Evolutionary conservation across 2,329 filamentous ascomycete genomes (phyloP), one percentile per base, ranked within the genome.

Genomic region (Tolypocladium sp.): DNA sequence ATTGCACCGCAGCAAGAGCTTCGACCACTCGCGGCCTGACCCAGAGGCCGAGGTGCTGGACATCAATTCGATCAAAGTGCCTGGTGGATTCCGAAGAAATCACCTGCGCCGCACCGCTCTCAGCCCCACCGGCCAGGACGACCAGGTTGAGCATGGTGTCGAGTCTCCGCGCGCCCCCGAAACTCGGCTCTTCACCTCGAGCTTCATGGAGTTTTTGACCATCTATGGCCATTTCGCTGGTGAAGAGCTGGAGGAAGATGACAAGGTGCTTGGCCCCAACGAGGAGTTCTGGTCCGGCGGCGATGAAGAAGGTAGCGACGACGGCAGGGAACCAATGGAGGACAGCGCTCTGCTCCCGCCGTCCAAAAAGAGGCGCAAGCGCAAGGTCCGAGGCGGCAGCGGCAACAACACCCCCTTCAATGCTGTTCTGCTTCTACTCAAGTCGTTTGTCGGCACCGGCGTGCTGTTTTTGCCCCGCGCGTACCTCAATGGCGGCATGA

Each of bases 191-290:
- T 86, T 96, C 60, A 97, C 94, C 0, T 92, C 83, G 64, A 99
- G 90, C 74, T 99, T 99, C 71, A 83, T 99, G 60, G 95, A 99
- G 72, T 99, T 99, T 68, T 73, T 99, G 56, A 92, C 91, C 9
- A 82, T 99, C 37, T 99, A 97, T 67, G 94, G 94, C 4, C 94
- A 99, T 75, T 99, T 99, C 71, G 94, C 94, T 2, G 94, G 94
- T 74, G 94, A 99, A 74, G 90, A 96, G 70, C 82, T 99, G 15
- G 92, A 97, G 71, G 94, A 99, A 73, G 94, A 97, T 66, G 94
- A 97, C 66, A 93, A 97, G 72, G 90, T 87, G 2, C 78, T 96
- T 17, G 85, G 82, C 6, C 91, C 91, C 2, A 89, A 95, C 71
- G 93, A 97, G 70, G 97, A 96, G 73, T 97, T 97, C 71, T 88